Evolutionary conservation across 2,329 filamentous ascomycete genomes (phyloP).

Genomic region (Fusarium avenaceum): DNA sequence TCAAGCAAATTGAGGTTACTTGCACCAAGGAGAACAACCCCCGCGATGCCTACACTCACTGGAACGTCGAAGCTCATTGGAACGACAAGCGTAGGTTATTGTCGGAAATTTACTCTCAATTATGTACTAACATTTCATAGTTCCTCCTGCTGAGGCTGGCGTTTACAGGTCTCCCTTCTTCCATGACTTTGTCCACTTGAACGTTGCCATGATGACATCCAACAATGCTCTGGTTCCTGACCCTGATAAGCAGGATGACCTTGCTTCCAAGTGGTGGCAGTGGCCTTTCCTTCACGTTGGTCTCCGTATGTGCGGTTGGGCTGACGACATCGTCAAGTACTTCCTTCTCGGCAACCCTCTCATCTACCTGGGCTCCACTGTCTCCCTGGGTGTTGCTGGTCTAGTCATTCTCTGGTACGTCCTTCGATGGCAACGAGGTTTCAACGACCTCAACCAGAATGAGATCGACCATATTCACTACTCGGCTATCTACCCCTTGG

Average conservation of each 20-base stretch:
- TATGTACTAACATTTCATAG: conserved; percentile 59
- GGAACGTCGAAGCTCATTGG: conserved; percentile 96
- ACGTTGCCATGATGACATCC: conserved; percentile 99
- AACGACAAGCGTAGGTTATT: conserved; percentile 87
- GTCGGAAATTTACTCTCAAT: neutral
- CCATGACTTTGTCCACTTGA: conserved; percentile 97
- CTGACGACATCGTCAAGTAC: conserved; percentile 95
- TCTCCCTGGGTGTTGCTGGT: conserved; percentile 79
- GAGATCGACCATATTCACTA: conserved; percentile 98
- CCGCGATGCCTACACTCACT: conserved; percentile 94
- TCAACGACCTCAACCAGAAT: conserved; percentile 79
- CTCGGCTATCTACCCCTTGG: conserved; percentile 87
- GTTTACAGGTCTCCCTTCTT: conserved; percentile 97
- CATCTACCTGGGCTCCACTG: conserved; percentile 95
- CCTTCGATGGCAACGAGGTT: conserved; percentile 96
- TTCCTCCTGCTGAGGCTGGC: conserved; percentile 88
- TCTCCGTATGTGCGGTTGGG: conserved; percentile 98
- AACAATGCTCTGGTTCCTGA: conserved; percentile 98
- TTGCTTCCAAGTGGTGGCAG: conserved; percentile 97
- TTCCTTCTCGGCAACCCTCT: conserved; percentile 97
- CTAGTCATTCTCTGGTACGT: conserved; percentile 85
- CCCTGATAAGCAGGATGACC: conserved; percentile 98
- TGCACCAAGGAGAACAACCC: conserved; percentile 95
- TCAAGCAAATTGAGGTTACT: conserved; percentile 98
- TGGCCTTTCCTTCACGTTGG: conserved; percentile 97